Evolutionary conservation across 495 filamentous ascomycete species (phyloP), one percentile per base, ranked within the genome.

Genomic region (Xylaria longipes): DNA sequence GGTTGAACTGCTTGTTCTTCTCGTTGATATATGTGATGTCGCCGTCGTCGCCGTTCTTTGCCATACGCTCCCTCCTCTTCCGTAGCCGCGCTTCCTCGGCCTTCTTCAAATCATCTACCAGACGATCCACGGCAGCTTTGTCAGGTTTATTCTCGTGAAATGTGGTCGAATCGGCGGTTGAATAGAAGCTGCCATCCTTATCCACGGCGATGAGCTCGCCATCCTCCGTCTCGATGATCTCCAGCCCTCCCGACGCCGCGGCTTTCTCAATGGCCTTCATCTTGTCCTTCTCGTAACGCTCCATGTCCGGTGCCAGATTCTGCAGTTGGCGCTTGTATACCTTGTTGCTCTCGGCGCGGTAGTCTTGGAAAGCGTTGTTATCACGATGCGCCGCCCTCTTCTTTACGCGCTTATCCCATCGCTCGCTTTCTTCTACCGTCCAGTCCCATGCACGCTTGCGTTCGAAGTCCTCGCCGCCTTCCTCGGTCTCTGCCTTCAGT

Each of bases 11-110:
- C 86, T 97, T 97, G 86, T 97, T 97, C 91, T 98, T 98, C 82
- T 97, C 94, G 81, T 99, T 99, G 87, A 99, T 99, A 82, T 97
- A 98, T 12, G 97, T 98, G 71, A 98, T 93, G 79, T 99, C 96
- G 33, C 88, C 89, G 43, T 94, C 93, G 58, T 91, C 89, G 61
- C 87, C 90, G 29, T 93, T 92, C 73, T 93, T 88, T 17, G 88
- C 89, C 80, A 87, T 89, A 68, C 94, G 87, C 70, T 94, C 93
- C 78, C 88, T 90, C 73, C 93, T 88, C 84, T 96, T 95, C 87
- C 92, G 93, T 81, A 97, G 80, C 45, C 94, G 84, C 37, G 88
- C 84, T 74, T 97, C 94, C 83, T 98, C 96, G 5, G 93, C 94
- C 86, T 94, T 97, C 75, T 88, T 89, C 76, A 98, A 79, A 81